Evolutionary conservation across 441 rosid genomes (phyloP), one percentile per base, ranked within the genome.

Genomic region (Jatropha podagrica): DNA sequence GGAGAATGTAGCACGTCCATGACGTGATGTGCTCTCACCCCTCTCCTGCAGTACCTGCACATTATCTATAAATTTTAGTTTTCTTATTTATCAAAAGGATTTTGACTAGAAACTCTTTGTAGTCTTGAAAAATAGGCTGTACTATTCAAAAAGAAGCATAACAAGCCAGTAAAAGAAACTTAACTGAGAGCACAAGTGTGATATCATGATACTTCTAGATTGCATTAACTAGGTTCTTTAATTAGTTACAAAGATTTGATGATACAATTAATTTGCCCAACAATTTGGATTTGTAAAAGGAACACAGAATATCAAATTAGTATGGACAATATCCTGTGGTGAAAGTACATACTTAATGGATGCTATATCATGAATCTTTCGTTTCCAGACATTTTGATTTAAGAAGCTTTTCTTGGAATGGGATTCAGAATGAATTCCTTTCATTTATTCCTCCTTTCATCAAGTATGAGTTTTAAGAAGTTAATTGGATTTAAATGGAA

Each of bases 1-100:
- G 41, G 98, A 96, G 85, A 96, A 93, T 74, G 99, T 90, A 74
- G 99, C 99, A 52, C 99, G 98, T 71, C 99, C 99, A 92, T 96
- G 99, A 69, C 97, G 97, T 15, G 98, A 96, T 78, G 99, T 96
- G 84, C 97, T 96, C 88, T 96, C 99, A 70, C 97, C 97, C 69
- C 99, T 88, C 85, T 96, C 99, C 81, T 93, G 99, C 85, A 96
- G 89, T 78, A 96, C 99, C 99, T 96, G 90, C 77, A 86, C 65
- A 82, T 15, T 44, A 71, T 72, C 74, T 78, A 74, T 27, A 52
- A 73, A 60, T 77, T 72, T 77, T 42, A 80, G 64, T 67, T 78
- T 71, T 72, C 65, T 68, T 49, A 62, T 68, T 71, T 55, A 77
- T 69, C 76, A 70, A 77, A 32, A 66, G 65, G 26, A 68, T 15